phyloP scores from a whole-genome alignment of 1,139 yeast genomes.

The Yamadazyma epiphylla region DNA sequence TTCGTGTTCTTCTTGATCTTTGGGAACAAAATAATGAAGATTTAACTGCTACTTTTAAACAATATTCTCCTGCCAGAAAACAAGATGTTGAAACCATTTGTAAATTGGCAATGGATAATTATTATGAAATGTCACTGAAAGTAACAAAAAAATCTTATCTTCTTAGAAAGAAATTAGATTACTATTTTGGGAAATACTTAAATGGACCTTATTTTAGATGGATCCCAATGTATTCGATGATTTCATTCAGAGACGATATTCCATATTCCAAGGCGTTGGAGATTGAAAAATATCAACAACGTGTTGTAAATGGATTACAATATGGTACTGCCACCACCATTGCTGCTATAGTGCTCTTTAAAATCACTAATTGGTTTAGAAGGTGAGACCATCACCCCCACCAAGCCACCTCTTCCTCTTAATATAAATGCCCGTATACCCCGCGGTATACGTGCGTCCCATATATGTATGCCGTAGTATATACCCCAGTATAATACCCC shows the following conservation, averaged over 20 bases:
- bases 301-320: constrained; percentile 32
- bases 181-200: constrained; percentile 49
- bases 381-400: too few species aligned
- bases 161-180: constrained; percentile 66
- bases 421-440: too few species aligned
- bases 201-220: constrained; percentile 50
- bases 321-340: constrained; percentile 10
- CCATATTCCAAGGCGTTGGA: constrained; percentile 68
- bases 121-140: constrained; percentile 81
- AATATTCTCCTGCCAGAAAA: constrained; percentile 56
- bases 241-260: constrained; percentile 82
- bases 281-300: constrained; percentile 49
- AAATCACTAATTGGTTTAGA: too few species aligned
- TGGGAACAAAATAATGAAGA: constrained; percentile 43
- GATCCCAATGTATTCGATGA: constrained; percentile 91
- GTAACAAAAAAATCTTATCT: constrained; percentile 66
- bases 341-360: too few species aligned
- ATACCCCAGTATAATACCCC: too few species aligned
- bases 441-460: too few species aligned
- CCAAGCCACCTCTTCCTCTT: too few species aligned
- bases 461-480: too few species aligned
- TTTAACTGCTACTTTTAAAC: constrained; percentile 48
- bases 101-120: constrained; percentile 75
- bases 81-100: constrained; percentile 72
- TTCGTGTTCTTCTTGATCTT: constrained; percentile 58